Percentiles rank a stretch among this genome's conserved stretches.
Conservation (phyloP, 768 basidiomycete species). For the Serpula lacrymans region DNA sequence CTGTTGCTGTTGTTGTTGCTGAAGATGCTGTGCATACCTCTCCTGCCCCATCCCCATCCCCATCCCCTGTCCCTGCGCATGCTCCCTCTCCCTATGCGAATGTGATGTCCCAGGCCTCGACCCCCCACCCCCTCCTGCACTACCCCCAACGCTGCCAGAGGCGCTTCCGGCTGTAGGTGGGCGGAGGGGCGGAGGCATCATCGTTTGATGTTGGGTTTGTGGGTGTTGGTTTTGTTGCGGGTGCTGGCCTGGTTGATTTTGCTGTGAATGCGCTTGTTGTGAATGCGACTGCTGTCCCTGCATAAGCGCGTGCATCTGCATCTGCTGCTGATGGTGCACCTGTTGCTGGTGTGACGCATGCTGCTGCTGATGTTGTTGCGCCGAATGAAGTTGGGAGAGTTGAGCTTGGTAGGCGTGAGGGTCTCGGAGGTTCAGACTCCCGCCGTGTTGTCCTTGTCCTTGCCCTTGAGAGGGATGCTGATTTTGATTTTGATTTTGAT, state of each 20-base stretch:
- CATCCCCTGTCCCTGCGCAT: conserved; percentile 14
- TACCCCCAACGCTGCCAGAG: too few species aligned
- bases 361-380: conserved; percentile 9
- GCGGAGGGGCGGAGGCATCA: conserved; percentile 21
- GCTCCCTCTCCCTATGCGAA: background rate
- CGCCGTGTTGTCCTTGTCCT: conserved; percentile 11
- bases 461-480: too few species aligned
- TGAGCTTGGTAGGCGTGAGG: conserved; percentile 5
- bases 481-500: too few species aligned
- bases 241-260: conserved; percentile 13
- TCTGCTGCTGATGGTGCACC: conserved; percentile 7
- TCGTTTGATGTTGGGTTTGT: conserved; percentile 9
- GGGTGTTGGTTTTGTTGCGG: conserved; percentile 19
- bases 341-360: too few species aligned
- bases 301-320: conserved; percentile 3
- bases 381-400: conserved; percentile 8
- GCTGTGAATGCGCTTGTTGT: too few species aligned
- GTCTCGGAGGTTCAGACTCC: too few species aligned
- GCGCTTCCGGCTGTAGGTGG: conserved; percentile 25
- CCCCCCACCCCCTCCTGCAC: too few species aligned
- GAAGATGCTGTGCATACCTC: conserved; percentile 21
- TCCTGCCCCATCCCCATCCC: conserved; percentile 11
- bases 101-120: too few species aligned
- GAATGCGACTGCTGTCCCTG: conserved; percentile 14
- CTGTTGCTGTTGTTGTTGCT: conserved; percentile 16